Base-by-base conservation (phyloP, 805 yeast genomes). In the Myxozyma neotropica region DNA sequence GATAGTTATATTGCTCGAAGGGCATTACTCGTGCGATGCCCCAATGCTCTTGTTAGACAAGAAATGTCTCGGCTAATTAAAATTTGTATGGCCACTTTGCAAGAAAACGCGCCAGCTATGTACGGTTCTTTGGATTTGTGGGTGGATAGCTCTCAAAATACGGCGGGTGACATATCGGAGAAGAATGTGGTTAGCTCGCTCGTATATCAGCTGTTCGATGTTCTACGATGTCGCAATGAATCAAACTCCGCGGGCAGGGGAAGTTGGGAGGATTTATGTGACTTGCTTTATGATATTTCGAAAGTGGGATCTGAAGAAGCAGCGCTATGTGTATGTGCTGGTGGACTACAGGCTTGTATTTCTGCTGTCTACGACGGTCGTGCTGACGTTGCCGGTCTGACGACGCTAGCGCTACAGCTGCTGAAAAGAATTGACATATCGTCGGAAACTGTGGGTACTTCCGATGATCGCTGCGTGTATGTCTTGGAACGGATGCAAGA, bases 11-110 rank as follows among this genome's bases (percentile, higher is more conserved):
- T 21, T 8, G 53, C 53, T 21, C 36, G 38, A 6, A 23, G 53
- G 19, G 55, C 53, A 15, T 31, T 60, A 15, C 33, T 60, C n/a
- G 50, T 57, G 13, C 53, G 64, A 23, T 60, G 64, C 29, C 59
- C 64, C 3, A 48, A 58, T 35, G 36, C 33, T n/a, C 38, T 24
- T 1, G 40, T 57, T 26, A 33, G 64, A 6, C 46, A 56, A 15
- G 60, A 57, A 8, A 35, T 49, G 12, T n/a, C 57, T 12, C 27
- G 42, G 19, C 31, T 57, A 29, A 50, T 61, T 10, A 31, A 24
- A 23, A 23, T 13, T 10, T 49, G 56, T 43, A 19, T 61, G 24
- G 15, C 4, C 21, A 40, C 45, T 13, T 15, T 61, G 21, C 46
- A 43, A 46, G 36, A 39, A 23, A 7, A 40, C 7, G 40, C 42